Evolutionary conservation across 1,139 yeast genomes (phyloP).

Genomic region (Trichomonascaceae sp.): DNA sequence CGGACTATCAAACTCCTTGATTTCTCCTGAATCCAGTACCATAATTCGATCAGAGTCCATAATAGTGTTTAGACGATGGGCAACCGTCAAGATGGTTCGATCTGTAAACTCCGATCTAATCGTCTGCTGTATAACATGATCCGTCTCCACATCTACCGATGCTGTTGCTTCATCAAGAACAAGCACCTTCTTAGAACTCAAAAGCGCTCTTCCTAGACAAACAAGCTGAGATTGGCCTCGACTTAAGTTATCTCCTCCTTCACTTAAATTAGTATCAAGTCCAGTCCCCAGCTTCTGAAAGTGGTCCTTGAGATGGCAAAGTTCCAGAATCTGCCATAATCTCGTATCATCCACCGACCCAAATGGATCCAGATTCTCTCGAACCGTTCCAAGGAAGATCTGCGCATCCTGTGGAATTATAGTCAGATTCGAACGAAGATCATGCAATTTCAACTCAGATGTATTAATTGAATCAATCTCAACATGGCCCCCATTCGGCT

Average conservation of each 20-base stretch:
- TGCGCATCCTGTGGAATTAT: constrained; percentile 77
- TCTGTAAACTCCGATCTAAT: constrained; percentile 57
- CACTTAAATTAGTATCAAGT: constrained; percentile 43
- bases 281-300: constrained; percentile 47
- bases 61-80: constrained; percentile 77
- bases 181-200: constrained; percentile 56
- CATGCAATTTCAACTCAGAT: constrained; percentile 48
- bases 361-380: constrained; percentile 60
- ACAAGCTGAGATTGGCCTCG: constrained; percentile 73
- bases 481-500: constrained; percentile 52
- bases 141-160: constrained; percentile 75
- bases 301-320: constrained; percentile 77
- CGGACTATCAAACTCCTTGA: constrained; percentile 51
- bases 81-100: constrained; percentile 70
- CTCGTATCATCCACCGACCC: constrained; percentile 30
- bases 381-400: constrained; percentile 56
- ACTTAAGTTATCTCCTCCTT: constrained; percentile 68
- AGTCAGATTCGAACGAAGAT: constrained; percentile 52
- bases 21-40: constrained; percentile 58
- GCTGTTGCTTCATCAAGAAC: constrained; percentile 72
- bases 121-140: constrained; percentile 65
- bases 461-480: constrained; percentile 54
- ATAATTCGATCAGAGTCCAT: constrained; percentile 70
- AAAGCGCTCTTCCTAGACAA: constrained; percentile 67
- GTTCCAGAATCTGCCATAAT: constrained; percentile 64